A percentile compares a stretch with the other conserved stretches of the same genome.
These are phyloP conservation scores for Bidens hawaiensis DNA, from an alignment of 140 eudicot species.

Conservation along the genomic window DNA sequence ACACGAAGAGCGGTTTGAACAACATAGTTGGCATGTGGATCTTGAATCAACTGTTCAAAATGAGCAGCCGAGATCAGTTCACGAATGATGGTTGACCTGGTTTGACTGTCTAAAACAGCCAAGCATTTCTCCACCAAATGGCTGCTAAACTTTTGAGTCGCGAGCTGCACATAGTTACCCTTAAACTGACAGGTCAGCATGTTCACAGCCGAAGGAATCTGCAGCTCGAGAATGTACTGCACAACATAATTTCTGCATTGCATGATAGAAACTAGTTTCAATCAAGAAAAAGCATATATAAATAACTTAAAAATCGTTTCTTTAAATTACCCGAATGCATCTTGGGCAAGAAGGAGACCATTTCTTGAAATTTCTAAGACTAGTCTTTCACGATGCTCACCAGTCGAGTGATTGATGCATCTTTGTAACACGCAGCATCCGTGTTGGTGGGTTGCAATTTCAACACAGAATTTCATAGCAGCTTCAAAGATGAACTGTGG, in stretches of 20 bases:
- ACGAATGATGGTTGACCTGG: conserved; percentile 48
- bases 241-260: conserved; percentile 68
- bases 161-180: conserved; percentile 59
- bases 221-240: conserved; percentile 58
- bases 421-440: conserved; percentile 79
- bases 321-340: conserved; percentile 59
- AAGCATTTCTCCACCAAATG: conserved; percentile 86
- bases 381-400: conserved; percentile 45
- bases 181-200: conserved; percentile 47
- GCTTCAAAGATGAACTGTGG: conserved; percentile 67
- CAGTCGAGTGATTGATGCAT: conserved; percentile 58
- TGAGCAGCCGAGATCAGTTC: conserved; percentile 60
- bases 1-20: conserved; percentile 67
- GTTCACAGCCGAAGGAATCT: conserved; percentile 52
- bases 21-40: conserved; percentile 85
- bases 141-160: conserved; percentile 68
- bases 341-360: conserved; percentile 67
- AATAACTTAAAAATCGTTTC: neutral
- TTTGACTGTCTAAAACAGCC: conserved; percentile 29
- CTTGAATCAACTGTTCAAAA: conserved; percentile 77
- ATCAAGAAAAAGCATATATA: no score
- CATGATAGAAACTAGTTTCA: conserved; percentile 4
- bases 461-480: conserved; percentile 70
- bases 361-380: conserved; percentile 57
- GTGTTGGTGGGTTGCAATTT: conserved; percentile 71